Conservation (phyloP, 176 grass and related monocot genomes). For the Metroxylon sagu region DNA sequence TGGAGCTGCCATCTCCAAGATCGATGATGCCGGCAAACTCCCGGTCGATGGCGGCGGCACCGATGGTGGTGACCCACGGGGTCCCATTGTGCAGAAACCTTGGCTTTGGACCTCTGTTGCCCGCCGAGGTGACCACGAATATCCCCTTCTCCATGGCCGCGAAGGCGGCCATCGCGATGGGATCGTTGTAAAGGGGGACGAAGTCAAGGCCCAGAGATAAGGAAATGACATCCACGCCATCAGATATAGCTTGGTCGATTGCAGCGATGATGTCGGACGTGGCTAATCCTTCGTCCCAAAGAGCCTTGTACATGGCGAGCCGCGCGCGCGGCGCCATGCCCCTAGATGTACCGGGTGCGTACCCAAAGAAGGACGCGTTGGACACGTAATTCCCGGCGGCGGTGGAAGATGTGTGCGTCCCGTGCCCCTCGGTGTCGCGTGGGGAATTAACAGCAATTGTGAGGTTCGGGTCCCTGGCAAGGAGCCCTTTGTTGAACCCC, state of each 20-base stretch:
- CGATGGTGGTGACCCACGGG: constrained; percentile 55
- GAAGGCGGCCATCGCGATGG: constrained; percentile 38
- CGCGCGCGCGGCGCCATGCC: constrained; percentile 42
- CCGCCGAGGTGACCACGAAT: constrained; percentile 33
- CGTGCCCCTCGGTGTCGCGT: constrained; percentile 54
- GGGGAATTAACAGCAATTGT: constrained; percentile 41
- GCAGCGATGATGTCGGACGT: constrained; percentile 49
- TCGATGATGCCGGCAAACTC: background rate
- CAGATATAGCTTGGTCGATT: constrained; percentile 45
- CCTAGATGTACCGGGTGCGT: constrained; percentile 33
- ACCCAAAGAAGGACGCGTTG: constrained; percentile 52
- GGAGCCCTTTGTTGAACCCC: constrained; percentile 46
- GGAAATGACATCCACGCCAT: constrained; percentile 62
- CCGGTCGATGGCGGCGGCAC: constrained; percentile 3
- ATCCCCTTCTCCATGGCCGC: constrained; percentile 41
- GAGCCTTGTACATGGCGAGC: constrained; percentile 63
- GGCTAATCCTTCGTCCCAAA: constrained; percentile 27
- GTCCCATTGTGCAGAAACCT: constrained; percentile 48
- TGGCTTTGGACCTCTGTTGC: constrained; percentile 2
- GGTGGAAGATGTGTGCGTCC: constrained; percentile 68
- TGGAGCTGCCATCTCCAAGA: constrained; percentile 7
- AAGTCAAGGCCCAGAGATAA: constrained; percentile 33
- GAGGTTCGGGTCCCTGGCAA: constrained; percentile 27
- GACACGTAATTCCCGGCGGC: constrained; percentile 34
- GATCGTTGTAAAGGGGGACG: constrained; percentile 46